Conservation (phyloP, 2,329 filamentous ascomycete genomes). For the Septoria petroselini region DNA sequence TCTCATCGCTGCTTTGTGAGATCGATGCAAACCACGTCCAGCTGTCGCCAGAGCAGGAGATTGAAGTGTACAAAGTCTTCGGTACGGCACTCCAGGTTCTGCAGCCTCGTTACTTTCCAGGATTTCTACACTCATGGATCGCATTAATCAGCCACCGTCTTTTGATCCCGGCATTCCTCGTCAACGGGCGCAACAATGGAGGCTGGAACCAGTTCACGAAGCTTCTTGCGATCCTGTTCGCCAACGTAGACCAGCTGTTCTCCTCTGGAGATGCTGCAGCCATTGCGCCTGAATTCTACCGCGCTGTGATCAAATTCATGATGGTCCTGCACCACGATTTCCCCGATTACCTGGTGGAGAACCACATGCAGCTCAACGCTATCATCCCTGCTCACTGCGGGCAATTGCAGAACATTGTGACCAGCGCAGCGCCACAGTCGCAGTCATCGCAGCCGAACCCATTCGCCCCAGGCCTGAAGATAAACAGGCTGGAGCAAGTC, state of each 20-base stretch:
- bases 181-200: slow-evolving; percentile 36
- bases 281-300: slow-evolving; percentile 78
- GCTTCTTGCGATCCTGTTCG: slow-evolving; percentile 48
- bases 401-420: slow-evolving; percentile 82
- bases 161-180: slow-evolving; percentile 76
- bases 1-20: slow-evolving; percentile 79
- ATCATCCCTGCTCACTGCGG: slow-evolving; percentile 78
- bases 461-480: slow-evolving; percentile 68
- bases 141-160: slow-evolving; percentile 77
- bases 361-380: slow-evolving; percentile 77
- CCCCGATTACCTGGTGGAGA: slow-evolving; percentile 85
- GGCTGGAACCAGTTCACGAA: slow-evolving; percentile 77
- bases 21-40: slow-evolving; percentile 43
- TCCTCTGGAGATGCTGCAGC: slow-evolving; percentile 68
- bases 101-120: slow-evolving; percentile 72
- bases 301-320: slow-evolving; percentile 76
- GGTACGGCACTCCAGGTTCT: slow-evolving; percentile 69
- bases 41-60: slow-evolving; percentile 33
- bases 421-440: slow-evolving; percentile 73
- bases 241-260: slow-evolving; percentile 74
- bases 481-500: slow-evolving; percentile 73
- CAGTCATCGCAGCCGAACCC: slow-evolving; percentile 68
- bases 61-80: slow-evolving; percentile 69
- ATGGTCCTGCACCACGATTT: slow-evolving; percentile 90
- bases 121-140: slow-evolving; percentile 83